Base-by-base conservation (phyloP, 2,329 filamentous ascomycete genomes). In the Hymenoscyphus occultus region DNA sequence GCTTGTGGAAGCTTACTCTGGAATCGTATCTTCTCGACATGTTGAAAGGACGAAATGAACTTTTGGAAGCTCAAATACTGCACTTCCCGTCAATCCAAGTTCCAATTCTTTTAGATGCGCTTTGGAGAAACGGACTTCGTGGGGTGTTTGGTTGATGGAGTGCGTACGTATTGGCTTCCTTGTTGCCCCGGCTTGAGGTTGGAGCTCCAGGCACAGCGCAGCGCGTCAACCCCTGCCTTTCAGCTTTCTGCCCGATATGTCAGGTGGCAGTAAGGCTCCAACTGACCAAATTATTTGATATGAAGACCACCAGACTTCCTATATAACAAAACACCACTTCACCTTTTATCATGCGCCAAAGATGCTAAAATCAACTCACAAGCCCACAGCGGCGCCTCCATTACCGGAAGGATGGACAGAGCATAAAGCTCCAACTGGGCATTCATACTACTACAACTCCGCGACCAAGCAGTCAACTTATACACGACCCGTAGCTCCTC, bases 21-120 rank as follows among this genome's bases (percentile, higher is more conserved):
- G 93, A 96, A 88, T 97, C 93, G 83, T 97, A 97, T 84, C 93
- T 90, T 83, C 93, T 90, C 80, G 93, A 96, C 93, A 97, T 97
- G 80, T 74, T 74, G 62, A 67, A 56, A 62, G 39, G 61, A 63
- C 28, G 10, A 51, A n/a, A 32, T 39, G 60, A 22, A 54, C 60
- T 51, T 22, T 64, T 60, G 22, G 28, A 39, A 13, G n/a, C 10
- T 59, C n/a, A 39, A 39, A 39, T 35, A n/a, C 22, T 16, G 22
- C n/a, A 31, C 7, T 16, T 28, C 31, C n/a, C 12, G 39, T 28
- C 28, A 31, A 45, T 51, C 22, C 10, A 13, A 54, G 19, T 7
- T 35, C 22, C 59, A 54, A 22, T n/a, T 10, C 59, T 51, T 61
- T 28, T 39, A 42, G 40, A 39, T 51, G 13, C 32, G 39, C 9